A percentile compares a stretch with the other conserved stretches of the same genome.
Conservation (phyloP, 2,329 filamentous ascomycete species). For the Xylariaceae sp. region DNA sequence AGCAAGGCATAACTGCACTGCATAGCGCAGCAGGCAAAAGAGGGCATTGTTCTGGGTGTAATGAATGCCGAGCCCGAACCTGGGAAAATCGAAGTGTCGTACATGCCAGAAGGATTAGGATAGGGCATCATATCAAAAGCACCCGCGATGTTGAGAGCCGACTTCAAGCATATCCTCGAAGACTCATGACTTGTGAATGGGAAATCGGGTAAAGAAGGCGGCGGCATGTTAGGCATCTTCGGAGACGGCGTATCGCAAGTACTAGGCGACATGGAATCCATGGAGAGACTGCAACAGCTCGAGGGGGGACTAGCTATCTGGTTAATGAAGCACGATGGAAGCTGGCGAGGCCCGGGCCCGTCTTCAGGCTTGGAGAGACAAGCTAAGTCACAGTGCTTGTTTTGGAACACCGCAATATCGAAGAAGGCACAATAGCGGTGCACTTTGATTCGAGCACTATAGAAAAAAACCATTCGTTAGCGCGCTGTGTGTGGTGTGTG, state of each 20-base stretch:
- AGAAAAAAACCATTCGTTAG: conserved; percentile 9
- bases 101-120: conserved; percentile 37
- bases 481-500: background rate
- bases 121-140: conserved; percentile 44
- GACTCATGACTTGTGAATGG: conserved; percentile 45
- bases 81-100: conserved; percentile 34
- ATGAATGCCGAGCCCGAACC: conserved; percentile 35
- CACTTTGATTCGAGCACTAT: conserved; percentile 46
- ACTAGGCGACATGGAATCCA: conserved; percentile 28
- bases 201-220: conserved; percentile 25
- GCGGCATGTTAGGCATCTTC: conserved; percentile 5
- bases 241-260: conserved; percentile 30
- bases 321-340: conserved; percentile 35
- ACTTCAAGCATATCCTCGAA: conserved; percentile 44
- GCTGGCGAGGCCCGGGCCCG: conserved; percentile 30
- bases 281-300: conserved; percentile 20
- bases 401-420: conserved; percentile 44
- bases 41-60: conserved; percentile 42
- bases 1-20: conserved; percentile 41
- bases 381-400: conserved; percentile 46
- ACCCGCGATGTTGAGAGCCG: conserved; percentile 43
- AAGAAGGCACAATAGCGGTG: conserved; percentile 49
- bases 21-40: conserved; percentile 43
- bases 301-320: conserved; percentile 23
- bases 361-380: conserved; percentile 28